phyloP scores from a whole-genome alignment of 352 stramenopile species.

The Pythium pyrilobum region DNA sequence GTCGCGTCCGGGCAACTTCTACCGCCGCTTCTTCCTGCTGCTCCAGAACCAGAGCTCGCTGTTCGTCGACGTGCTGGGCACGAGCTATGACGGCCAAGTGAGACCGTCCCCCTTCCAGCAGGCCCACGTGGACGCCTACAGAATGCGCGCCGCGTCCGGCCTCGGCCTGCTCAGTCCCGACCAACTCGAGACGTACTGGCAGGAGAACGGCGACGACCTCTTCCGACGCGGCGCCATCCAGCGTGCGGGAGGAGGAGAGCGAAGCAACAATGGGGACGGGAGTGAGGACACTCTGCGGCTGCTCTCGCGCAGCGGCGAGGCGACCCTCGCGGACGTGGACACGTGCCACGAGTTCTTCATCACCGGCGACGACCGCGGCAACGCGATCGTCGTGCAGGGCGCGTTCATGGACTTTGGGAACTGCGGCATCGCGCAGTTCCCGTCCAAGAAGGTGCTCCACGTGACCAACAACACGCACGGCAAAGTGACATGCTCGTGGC shows the following conservation, averaged over 20 bases:
- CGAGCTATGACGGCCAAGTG: constrained; percentile 84
- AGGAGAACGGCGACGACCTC: constrained; percentile 59
- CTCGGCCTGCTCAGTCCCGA: constrained; percentile 74
- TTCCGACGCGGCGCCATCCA: constrained; percentile 57
- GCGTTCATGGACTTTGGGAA: constrained; percentile 78
- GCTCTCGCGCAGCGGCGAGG: constrained; percentile 82
- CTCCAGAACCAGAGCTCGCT: constrained; percentile 81
- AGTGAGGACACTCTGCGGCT: constrained; percentile 24
- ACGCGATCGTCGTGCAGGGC: constrained; percentile 39
- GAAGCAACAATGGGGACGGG: neutral
- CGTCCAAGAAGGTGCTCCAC: constrained; percentile 62
- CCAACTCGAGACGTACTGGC: constrained; percentile 70
- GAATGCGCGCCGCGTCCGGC: constrained; percentile 39
- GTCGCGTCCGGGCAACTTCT: constrained; percentile 86
- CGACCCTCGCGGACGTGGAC: constrained; percentile 61
- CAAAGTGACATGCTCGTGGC: constrained; percentile 81
- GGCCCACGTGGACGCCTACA: constrained; percentile 87
- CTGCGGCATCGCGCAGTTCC: constrained; percentile 46
- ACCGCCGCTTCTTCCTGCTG: constrained; percentile 82
- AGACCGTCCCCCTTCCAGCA: constrained; percentile 89
- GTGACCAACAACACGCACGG: constrained; percentile 85
- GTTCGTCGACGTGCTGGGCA: constrained; percentile 88
- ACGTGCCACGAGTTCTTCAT: constrained; percentile 86
- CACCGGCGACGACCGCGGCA: constrained; percentile 46
- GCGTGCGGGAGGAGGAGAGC: constrained; percentile 19